Conservation (phyloP, 345 rosid genomes). For the Eucalyptus regnans region DNA sequence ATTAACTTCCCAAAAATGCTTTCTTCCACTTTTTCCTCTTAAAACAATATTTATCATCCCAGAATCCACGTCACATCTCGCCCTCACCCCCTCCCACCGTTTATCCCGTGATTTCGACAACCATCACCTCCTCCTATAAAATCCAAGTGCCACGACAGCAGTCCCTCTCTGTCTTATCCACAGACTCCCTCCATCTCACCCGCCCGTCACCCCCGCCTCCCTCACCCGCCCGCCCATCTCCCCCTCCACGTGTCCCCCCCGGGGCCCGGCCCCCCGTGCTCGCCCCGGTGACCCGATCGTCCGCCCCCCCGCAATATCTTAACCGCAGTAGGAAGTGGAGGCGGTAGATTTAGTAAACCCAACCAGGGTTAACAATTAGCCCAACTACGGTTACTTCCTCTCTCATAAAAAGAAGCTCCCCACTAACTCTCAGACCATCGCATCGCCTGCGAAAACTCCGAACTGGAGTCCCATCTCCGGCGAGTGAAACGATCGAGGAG, state of each 20-base stretch:
- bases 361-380: conserved; percentile 15
- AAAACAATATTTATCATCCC: background rate
- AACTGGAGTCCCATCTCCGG: background rate
- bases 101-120: background rate
- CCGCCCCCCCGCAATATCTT: background rate
- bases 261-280: background rate
- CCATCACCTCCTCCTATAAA: background rate
- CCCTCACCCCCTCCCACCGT: background rate
- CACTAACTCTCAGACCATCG: rapidly evolving
- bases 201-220: background rate
- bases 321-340: conserved; percentile 16
- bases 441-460: background rate
- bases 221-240: background rate
- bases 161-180: background rate
- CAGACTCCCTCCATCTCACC: background rate
- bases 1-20: background rate
- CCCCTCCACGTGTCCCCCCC: background rate
- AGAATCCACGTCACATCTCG: background rate
- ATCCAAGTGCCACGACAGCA: background rate
- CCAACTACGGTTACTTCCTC: conserved; percentile 30
- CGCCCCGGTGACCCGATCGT: background rate
- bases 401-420: background rate
- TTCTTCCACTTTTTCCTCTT: background rate
- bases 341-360: background rate
- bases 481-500: background rate